Percentiles rank a stretch among this genome's conserved stretches.
Evolutionary conservation across 2,329 filamentous ascomycete genomes (phyloP).

Genomic region (Nannizzia gypsea): DNA sequence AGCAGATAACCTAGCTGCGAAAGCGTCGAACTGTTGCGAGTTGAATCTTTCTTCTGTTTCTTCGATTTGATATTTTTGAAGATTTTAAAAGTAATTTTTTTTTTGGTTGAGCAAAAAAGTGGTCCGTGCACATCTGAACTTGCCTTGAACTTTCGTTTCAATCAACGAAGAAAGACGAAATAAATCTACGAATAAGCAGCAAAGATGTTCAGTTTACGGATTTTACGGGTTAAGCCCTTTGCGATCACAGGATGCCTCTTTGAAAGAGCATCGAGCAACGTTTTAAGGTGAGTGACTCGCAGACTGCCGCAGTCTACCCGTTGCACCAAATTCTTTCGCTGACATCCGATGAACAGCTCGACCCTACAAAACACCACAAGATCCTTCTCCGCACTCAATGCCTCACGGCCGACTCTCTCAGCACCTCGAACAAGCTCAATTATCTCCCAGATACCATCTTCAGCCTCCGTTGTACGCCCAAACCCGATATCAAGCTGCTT

Average conservation of each 20-base stretch:
- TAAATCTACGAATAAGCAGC: not conserved
- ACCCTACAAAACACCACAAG: not conserved
- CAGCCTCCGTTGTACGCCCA: not conserved
- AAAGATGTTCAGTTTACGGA: not conserved
- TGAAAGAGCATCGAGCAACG: not conserved
- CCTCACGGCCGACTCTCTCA: constrained; percentile 22
- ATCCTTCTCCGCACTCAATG: not conserved
- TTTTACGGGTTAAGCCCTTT: not conserved
- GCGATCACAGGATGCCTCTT: not conserved
- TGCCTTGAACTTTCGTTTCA: not conserved
- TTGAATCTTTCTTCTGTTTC: not conserved
- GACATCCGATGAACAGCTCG: not conserved
- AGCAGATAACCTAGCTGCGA: not conserved
- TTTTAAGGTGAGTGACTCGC: not conserved
- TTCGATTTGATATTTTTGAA: not conserved
- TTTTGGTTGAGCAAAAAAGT: not conserved
- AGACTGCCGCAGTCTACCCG: not conserved
- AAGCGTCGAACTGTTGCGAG: not conserved
- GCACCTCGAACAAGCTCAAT: constrained; percentile 17
- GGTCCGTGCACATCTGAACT: not conserved
- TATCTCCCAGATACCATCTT: constrained; percentile 29
- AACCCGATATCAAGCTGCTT: constrained; percentile 13
- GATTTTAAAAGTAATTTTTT: not conserved
- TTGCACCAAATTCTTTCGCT: not conserved
- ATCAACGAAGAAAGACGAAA: not conserved